Evolutionary conservation across 176 grass and related monocot species (phyloP).

Genomic region (Cenchrus americanus): DNA sequence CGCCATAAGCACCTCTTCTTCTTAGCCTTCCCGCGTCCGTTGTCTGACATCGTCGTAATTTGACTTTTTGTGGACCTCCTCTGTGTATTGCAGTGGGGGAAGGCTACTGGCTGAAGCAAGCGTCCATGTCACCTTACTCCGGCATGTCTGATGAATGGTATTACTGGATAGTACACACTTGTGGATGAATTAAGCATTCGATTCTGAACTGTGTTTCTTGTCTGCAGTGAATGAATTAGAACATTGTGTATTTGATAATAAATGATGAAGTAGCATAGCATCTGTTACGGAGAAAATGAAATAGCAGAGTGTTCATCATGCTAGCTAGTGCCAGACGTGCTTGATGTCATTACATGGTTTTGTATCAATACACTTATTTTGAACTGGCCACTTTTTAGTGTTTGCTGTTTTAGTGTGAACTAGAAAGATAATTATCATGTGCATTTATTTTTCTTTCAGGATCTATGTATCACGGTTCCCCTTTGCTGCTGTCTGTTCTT

Average conservation of each 20-base stretch:
- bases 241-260: not conserved
- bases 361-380: slow-evolving; percentile 4
- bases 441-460: slow-evolving; percentile 60
- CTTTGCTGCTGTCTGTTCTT: slow-evolving; percentile 79
- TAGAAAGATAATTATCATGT: slow-evolving; percentile 2
- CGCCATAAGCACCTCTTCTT: slow-evolving; percentile 58
- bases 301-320: not conserved
- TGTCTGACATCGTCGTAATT: slow-evolving; percentile 13
- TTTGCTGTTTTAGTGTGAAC: slow-evolving; percentile 15
- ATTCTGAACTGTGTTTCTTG: not conserved
- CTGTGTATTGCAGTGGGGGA: slow-evolving; percentile 68
- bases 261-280: not conserved
- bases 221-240: not conserved
- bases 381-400: slow-evolving; percentile 13
- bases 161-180: not conserved
- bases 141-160: slow-evolving; percentile 36
- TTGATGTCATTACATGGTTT: not conserved
- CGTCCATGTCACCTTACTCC: slow-evolving; percentile 83
- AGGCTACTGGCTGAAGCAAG: slow-evolving; percentile 96
- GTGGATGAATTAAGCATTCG: not conserved
- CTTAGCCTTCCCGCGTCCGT: not conserved
- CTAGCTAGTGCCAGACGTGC: not conserved
- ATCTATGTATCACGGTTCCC: slow-evolving; percentile 96
- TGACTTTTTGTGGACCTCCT: not conserved
- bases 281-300: too few relatives aligned